These are phyloP conservation scores for Monosporascus cannonballus DNA, from an alignment of 2,329 filamentous ascomycete genomes.

Conservation along the genomic window DNA sequence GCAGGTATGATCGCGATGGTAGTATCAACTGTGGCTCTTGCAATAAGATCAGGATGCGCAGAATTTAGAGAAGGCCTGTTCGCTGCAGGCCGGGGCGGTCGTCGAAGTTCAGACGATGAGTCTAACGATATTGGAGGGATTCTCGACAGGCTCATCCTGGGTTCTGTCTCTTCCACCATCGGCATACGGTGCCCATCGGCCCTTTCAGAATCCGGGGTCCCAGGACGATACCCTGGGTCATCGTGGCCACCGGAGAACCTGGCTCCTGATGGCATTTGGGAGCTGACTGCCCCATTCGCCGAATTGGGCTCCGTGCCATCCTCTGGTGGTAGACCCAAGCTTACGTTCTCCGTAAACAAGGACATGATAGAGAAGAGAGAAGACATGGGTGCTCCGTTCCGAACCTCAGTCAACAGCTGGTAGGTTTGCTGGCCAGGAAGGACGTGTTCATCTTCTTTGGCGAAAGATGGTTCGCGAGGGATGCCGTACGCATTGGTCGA, in stretches of 20 bases:
- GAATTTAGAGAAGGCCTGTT: slow-evolving; percentile 57
- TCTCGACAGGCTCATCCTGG: slow-evolving; percentile 37
- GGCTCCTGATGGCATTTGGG: slow-evolving; percentile 19
- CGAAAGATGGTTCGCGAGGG: slow-evolving; percentile 46
- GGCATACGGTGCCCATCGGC: slow-evolving; percentile 10
- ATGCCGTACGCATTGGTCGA: slow-evolving; percentile 34
- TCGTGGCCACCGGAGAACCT: slow-evolving; percentile 9
- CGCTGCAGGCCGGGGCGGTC: slow-evolving; percentile 32
- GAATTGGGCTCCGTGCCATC: slow-evolving; percentile 33
- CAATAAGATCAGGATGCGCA: slow-evolving; percentile 93
- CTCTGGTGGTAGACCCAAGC: slow-evolving; percentile 66
- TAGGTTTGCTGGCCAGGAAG: slow-evolving; percentile 73
- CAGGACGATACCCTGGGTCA: slow-evolving; percentile 8
- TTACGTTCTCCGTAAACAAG: slow-evolving; percentile 91
- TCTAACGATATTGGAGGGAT: slow-evolving; percentile 76
- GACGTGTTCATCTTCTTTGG: slow-evolving; percentile 60
- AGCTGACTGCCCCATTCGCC: slow-evolving; percentile 19
- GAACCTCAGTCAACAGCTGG: slow-evolving; percentile 92
- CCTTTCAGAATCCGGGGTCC: slow-evolving; percentile 20
- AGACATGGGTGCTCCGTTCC: slow-evolving; percentile 97
- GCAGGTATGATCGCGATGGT: slow-evolving; percentile 98
- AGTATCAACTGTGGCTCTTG: slow-evolving; percentile 91
- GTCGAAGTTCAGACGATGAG: slow-evolving; percentile 24
- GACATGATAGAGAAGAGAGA: slow-evolving; percentile 96
- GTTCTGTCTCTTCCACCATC: slow-evolving; percentile 21